Conservation (phyloP, 768 basidiomycete species). For the Termitomyces sp. region DNA sequence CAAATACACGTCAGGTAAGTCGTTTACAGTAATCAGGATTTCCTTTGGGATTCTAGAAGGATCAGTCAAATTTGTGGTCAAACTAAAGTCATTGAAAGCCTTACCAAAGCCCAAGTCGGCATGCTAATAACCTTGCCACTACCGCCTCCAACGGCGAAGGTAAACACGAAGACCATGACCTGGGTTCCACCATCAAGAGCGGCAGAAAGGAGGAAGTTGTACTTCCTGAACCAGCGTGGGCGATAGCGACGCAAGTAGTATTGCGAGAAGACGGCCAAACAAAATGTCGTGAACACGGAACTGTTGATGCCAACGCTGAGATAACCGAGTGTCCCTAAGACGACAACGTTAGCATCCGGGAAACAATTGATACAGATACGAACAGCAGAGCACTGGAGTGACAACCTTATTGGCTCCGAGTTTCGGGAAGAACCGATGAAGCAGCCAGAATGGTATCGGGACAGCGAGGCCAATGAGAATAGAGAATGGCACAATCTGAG, state of each 20-base stretch:
- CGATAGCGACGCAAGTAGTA: constrained; percentile 36
- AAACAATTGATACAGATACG: constrained; percentile 11
- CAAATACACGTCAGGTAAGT: constrained; percentile 9
- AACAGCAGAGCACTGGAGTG: constrained; percentile 28
- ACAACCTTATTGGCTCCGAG: constrained; percentile 40
- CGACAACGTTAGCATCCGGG: background rate
- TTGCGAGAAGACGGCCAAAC: constrained; percentile 41
- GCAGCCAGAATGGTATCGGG: constrained; percentile 48
- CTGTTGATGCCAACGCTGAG: constrained; percentile 55
- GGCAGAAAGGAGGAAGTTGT: constrained; percentile 47
- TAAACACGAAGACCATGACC: constrained; percentile 41
- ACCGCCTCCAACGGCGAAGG: constrained; percentile 40
- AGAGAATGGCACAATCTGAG: constrained; percentile 34
- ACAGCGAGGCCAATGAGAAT: constrained; percentile 41
- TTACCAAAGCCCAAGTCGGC: constrained; percentile 34
- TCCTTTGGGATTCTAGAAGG: constrained; percentile 15
- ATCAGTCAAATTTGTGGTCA: background rate
- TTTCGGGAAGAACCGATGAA: constrained; percentile 41
- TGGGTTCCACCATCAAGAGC: constrained; percentile 47
- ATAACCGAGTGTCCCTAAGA: constrained; percentile 28
- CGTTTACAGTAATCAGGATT: constrained; percentile 21
- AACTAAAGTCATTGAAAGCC: constrained; percentile 3
- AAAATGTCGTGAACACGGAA: constrained; percentile 40
- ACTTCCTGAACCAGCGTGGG: constrained; percentile 43
- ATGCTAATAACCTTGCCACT: constrained; percentile 21